Evolutionary conservation across 805 yeast species (phyloP).

Genomic region (Wickerhamiella australiensis): DNA sequence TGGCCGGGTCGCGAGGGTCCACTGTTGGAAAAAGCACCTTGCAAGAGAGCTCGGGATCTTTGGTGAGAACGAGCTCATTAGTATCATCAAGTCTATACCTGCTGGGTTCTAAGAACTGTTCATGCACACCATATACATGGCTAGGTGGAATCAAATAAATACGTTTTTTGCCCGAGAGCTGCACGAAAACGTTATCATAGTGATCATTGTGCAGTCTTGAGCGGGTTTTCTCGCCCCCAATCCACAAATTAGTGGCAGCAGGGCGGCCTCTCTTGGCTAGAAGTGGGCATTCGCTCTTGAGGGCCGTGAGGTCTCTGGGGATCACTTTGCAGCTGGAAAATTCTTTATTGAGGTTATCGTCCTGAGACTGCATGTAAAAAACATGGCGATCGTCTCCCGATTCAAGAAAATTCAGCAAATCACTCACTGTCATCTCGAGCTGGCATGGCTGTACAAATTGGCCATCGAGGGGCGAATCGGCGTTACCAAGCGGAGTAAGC

Average conservation of each 20-base stretch:
- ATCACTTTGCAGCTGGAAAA: conserved; percentile 14
- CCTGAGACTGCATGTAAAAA: conserved; percentile 32
- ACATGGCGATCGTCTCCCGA: conserved; percentile 13
- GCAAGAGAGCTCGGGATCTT: conserved; percentile 11
- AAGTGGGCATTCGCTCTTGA: conserved; percentile 16
- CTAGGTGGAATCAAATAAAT: conserved; percentile 29
- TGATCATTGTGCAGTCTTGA: conserved; percentile 30
- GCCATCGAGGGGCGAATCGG: conserved; percentile 29
- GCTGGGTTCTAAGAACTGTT: conserved; percentile 24
- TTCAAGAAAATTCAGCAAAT: conserved; percentile 20
- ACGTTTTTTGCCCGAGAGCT: conserved; percentile 27
- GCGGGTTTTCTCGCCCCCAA: conserved; percentile 26
- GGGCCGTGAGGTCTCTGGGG: neutral
- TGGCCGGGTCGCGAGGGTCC: conserved; percentile 23
- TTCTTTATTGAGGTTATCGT: conserved; percentile 27
- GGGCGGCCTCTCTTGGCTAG: conserved; percentile 19
- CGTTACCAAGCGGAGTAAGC: conserved; percentile 30
- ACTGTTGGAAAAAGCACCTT: conserved; percentile 28
- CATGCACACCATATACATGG: conserved; percentile 25
- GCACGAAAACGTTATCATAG: conserved; percentile 31
- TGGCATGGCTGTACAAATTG: conserved; percentile 28
- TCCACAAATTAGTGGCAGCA: conserved; percentile 32
- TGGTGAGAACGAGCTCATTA: conserved; percentile 17
- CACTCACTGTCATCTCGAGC: conserved; percentile 18
- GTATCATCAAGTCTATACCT: conserved; percentile 19